These are phyloP conservation scores for Fusarium circinatum DNA, from an alignment of 2,329 filamentous ascomycete genomes.

Conservation along the genomic window DNA sequence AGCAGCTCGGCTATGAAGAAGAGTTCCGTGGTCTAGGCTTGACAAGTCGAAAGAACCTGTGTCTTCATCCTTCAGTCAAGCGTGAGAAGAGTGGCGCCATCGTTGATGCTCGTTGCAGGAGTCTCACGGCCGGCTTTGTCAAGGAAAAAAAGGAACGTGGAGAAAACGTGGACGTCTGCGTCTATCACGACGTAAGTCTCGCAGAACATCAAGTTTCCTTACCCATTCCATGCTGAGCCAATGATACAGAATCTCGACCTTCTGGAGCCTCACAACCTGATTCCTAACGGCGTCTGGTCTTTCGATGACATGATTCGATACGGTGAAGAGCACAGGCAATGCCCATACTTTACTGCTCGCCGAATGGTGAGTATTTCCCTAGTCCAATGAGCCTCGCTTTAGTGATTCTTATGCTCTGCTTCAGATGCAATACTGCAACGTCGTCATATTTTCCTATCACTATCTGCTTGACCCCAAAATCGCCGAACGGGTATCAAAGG, in stretches of 20 bases:
- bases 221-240: conserved; percentile 18
- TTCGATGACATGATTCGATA: conserved; percentile 89
- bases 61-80: conserved; percentile 94
- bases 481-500: conserved; percentile 91
- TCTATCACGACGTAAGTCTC: conserved; percentile 85
- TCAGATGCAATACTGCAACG: conserved; percentile 98
- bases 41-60: conserved; percentile 97
- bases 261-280: conserved; percentile 91
- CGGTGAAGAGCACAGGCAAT: conserved; percentile 95
- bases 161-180: conserved; percentile 92
- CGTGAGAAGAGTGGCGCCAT: conserved; percentile 94
- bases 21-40: conserved; percentile 93
- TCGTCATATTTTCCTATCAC: conserved; percentile 99
- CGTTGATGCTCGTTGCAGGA: conserved; percentile 95
- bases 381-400: neutral
- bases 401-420: neutral
- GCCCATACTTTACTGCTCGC: conserved; percentile 94
- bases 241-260: conserved; percentile 82
- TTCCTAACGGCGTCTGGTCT: conserved; percentile 96
- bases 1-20: conserved; percentile 89
- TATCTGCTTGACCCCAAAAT: conserved; percentile 98
- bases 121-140: conserved; percentile 94
- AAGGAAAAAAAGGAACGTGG: conserved; percentile 97
- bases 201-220: neutral
- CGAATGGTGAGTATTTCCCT: conserved; percentile 75